These are phyloP conservation scores for Pseudogymnoascus sp. DNA, from an alignment of 2,329 filamentous ascomycete genomes.

Conservation along the genomic window DNA sequence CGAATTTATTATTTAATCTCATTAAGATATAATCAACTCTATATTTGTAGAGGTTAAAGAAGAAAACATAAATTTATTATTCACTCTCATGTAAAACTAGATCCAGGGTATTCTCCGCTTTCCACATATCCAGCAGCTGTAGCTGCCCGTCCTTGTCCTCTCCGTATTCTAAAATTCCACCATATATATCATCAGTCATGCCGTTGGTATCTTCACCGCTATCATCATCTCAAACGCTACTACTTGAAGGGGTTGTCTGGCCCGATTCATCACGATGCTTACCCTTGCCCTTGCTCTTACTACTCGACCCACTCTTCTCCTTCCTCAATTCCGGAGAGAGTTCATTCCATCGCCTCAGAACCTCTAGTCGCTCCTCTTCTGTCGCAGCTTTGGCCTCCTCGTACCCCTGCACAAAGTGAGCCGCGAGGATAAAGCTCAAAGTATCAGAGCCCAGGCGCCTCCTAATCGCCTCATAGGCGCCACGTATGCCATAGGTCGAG, in stretches of 20 bases:
- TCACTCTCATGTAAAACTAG: not conserved
- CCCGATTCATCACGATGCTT: not conserved
- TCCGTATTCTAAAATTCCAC: not conserved
- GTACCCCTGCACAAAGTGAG: slow-evolving; percentile 22
- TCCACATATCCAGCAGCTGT: not conserved
- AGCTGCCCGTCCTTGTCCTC: not conserved
- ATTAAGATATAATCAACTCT: no score
- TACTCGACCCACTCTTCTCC: slow-evolving; percentile 10
- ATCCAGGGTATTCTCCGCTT: not conserved
- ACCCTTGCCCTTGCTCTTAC: slow-evolving; percentile 11
- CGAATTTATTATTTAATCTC: not conserved
- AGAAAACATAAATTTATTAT: not conserved
- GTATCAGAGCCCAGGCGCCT: slow-evolving; percentile 20
- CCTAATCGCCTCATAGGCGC: slow-evolving; percentile 20
- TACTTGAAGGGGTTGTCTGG: not conserved
- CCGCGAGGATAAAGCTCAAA: slow-evolving; percentile 25
- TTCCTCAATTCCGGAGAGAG: slow-evolving; percentile 17
- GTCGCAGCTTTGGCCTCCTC: slow-evolving; percentile 20
- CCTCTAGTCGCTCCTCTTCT: slow-evolving; percentile 21
- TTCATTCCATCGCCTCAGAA: slow-evolving; percentile 22
- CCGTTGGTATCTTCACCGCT: not conserved
- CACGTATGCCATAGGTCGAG: slow-evolving; percentile 19
- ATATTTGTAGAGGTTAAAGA: no score
- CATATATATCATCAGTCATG: not conserved
- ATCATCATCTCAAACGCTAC: not conserved